These are phyloP conservation scores for Musa acuminata DNA, from an alignment of 176 grass and related monocot genomes.

Conservation along the genomic window DNA sequence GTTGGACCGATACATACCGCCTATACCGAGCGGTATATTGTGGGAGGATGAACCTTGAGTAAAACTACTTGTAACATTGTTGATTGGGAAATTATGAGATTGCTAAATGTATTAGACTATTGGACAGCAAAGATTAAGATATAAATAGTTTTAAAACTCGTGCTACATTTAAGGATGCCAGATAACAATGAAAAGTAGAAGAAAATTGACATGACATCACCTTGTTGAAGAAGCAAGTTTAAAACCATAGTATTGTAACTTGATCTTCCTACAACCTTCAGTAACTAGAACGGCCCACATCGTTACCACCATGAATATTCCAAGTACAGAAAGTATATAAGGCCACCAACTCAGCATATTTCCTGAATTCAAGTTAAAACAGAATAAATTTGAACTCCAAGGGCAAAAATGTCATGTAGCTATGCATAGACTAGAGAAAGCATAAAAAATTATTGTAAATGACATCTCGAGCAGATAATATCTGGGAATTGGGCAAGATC, in stretches of 20 bases:
- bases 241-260: constrained; percentile 91
- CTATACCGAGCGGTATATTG: too few species aligned
- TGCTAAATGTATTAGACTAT: not conserved
- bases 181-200: constrained; percentile 12
- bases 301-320: constrained; percentile 66
- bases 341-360: constrained; percentile 55
- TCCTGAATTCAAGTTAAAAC: constrained; percentile 37
- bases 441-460: not conserved
- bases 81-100: not conserved
- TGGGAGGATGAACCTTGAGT: not conserved
- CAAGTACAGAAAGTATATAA: constrained; percentile 63
- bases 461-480: not conserved
- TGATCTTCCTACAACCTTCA: constrained; percentile 96
- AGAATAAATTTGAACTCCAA: not conserved
- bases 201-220: constrained; percentile 29
- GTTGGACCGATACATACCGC: too few species aligned
- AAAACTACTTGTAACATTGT: not conserved
- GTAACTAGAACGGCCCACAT: constrained; percentile 93
- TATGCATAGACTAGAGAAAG: not conserved
- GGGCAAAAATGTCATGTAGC: not conserved
- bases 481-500: not conserved
- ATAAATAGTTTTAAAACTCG: not conserved
- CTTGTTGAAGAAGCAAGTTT: constrained; percentile 80
- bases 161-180: not conserved
- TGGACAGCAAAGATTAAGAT: not conserved